Evolutionary conservation across 1,139 yeast species (phyloP), one percentile per base, ranked within the genome.

Genomic region (Geotrichum cucujoidarum): DNA sequence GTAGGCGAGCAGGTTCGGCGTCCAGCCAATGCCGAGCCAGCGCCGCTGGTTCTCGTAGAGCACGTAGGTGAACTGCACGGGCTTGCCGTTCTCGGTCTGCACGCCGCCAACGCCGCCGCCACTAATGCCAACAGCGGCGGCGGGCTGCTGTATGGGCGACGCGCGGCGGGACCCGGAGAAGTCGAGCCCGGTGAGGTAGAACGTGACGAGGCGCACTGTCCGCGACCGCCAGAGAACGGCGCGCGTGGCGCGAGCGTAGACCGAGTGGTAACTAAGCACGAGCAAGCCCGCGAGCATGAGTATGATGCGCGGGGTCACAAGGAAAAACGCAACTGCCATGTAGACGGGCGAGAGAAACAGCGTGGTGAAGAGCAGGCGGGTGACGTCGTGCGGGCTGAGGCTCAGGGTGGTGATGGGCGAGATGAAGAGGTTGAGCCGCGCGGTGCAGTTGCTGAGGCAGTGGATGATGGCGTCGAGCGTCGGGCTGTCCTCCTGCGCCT

Each of bases 1-100:
- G 64, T 92, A 92, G 32, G 95, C 83, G 53, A 92, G 73, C 62
- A 92, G 73, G 61, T 89, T 89, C 7, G 94, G 74, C 0, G 98
- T 90, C 98, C 98, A 92, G 11, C 98, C 98, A 59, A 92, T 87
- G 11, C 97, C 98, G 40, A 92, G 73, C 98, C 98, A 92, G 59
- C 95, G 81, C 61, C 98, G 80, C 68, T 92, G 98, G 64, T 92
- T 92, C 66, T 92, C 98, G 66, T 81, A 89, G n/a, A 92, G 74
- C 2, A 88, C 96, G 65, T 87, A 92, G 5, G 97, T 88, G 64
- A 90, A 92, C 53, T 90, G 72, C 22, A 86, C 90, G 3, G 95
- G 87, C 55, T 79, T 80, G 47, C 74, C 75, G 24, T 74, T 75
- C 54, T 69, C 71, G 55, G 75, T 75, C 58, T 78, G 81, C 31